These are phyloP conservation scores for Gentiana macrophylla DNA, from an alignment of 257 asterid genomes.

Conservation along the genomic window DNA sequence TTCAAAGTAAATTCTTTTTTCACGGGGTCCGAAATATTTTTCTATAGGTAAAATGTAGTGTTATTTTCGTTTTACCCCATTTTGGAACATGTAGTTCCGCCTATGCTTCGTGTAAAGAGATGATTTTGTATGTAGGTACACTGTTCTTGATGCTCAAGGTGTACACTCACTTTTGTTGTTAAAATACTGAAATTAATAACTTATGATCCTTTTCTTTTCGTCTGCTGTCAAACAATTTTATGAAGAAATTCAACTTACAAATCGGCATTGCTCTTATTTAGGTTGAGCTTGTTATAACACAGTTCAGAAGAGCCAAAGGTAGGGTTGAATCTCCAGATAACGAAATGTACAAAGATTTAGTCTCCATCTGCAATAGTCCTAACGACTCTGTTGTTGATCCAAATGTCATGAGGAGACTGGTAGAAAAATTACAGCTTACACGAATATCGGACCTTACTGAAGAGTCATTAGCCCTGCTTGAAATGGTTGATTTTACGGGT, in stretches of 20 bases:
- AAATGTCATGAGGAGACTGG: constrained; percentile 48
- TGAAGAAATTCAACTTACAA: not conserved
- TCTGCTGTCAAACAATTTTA: not conserved
- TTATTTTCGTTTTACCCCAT: too few relatives aligned
- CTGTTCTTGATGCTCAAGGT: not conserved
- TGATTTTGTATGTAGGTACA: not conserved
- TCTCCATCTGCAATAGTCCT: constrained; percentile 41
- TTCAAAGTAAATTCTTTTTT: too few relatives aligned
- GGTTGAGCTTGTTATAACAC: constrained; percentile 97
- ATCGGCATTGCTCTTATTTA: constrained; percentile 18
- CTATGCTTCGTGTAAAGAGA: not conserved
- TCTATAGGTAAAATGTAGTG: too few relatives aligned
- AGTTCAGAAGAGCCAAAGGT: constrained; percentile 95
- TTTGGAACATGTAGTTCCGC: too few relatives aligned
- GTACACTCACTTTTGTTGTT: not conserved
- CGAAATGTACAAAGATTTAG: constrained; percentile 70
- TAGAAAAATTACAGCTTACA: constrained; percentile 68
- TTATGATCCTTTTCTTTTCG: too few relatives aligned
- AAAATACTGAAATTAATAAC: not conserved
- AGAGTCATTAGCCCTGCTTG: constrained; percentile 96
- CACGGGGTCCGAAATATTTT: too few relatives aligned
- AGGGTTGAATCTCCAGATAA: constrained; percentile 67
- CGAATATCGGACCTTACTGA: constrained; percentile 78
- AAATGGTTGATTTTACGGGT: constrained; percentile 74
- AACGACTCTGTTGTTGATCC: constrained; percentile 35